These are phyloP conservation scores for Brassica rapa DNA, from an alignment of 345 rosid genomes.

Conservation along the genomic window DNA sequence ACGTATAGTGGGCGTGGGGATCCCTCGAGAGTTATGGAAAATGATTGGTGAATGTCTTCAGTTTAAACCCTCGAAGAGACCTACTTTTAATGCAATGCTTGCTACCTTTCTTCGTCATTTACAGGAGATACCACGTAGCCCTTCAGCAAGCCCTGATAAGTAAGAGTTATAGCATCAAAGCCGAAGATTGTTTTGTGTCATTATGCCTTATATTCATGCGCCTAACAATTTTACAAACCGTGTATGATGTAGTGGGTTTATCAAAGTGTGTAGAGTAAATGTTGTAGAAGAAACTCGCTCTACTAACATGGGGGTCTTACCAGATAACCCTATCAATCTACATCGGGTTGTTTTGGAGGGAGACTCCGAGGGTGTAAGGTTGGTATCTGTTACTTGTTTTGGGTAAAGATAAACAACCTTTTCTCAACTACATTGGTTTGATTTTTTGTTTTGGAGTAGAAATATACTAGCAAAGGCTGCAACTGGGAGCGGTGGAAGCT, in stretches of 20 bases:
- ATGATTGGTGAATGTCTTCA: slow-evolving; percentile 99
- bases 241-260: slow-evolving; percentile 55
- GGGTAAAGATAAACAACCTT: too few species aligned
- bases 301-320: slow-evolving; percentile 54
- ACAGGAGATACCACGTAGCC: slow-evolving; percentile 90
- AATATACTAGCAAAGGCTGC: slow-evolving; percentile 78
- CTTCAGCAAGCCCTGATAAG: slow-evolving; percentile 92
- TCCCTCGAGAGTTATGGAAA: slow-evolving; percentile 94
- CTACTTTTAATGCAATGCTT: slow-evolving; percentile 86
- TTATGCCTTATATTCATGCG: slow-evolving; percentile 4
- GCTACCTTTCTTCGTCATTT: slow-evolving; percentile 87
- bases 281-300: slow-evolving; percentile 52
- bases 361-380: slow-evolving; percentile 80
- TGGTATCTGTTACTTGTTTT: too few species aligned
- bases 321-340: slow-evolving; percentile 58
- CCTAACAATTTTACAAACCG: slow-evolving; percentile 14
- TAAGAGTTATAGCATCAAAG: slow-evolving; percentile 41
- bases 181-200: slow-evolving; percentile 11
- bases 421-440: slow-evolving; percentile 11
- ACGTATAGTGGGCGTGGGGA: slow-evolving; percentile 95
- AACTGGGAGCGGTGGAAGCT: slow-evolving; percentile 51
- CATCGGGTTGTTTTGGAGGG: slow-evolving; percentile 82
- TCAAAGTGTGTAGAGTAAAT: slow-evolving; percentile 55
- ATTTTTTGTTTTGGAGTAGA: slow-evolving; percentile 46
- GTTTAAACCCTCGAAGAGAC: slow-evolving; percentile 88